Evolutionary conservation across 2,329 filamentous ascomycete genomes (phyloP).

Genomic region (Volutella citrinella): DNA sequence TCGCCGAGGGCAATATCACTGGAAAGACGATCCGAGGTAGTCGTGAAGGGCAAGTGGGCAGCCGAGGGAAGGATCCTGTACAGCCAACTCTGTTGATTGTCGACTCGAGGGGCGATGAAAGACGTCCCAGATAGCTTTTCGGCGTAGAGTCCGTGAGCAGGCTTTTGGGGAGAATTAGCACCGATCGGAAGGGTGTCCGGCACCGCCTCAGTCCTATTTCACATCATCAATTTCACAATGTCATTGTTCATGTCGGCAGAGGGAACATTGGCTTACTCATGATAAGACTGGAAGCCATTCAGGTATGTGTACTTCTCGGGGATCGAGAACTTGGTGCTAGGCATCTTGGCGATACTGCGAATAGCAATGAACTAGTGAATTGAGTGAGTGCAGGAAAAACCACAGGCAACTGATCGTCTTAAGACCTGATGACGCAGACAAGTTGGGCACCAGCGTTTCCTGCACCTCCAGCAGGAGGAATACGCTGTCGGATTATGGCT

Average conservation of each 20-base stretch:
- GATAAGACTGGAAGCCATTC: conserved; percentile 73
- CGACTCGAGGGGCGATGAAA: conserved; percentile 65
- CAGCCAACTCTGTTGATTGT: conserved; percentile 70
- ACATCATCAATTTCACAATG: background rate
- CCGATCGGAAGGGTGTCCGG: conserved; percentile 70
- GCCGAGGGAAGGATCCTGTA: conserved; percentile 66
- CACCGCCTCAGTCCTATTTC: conserved; percentile 72
- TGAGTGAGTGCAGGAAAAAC: too few species aligned
- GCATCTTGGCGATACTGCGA: conserved; percentile 15
- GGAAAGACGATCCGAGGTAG: too few species aligned
- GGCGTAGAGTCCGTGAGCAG: conserved; percentile 73
- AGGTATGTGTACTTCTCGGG: conserved; percentile 66
- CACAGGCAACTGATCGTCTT: too few species aligned
- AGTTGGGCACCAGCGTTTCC: too few species aligned
- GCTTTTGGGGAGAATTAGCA: conserved; percentile 79
- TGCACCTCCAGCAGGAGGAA: too few species aligned
- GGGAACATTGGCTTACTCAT: conserved; percentile 57
- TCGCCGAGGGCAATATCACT: too few species aligned
- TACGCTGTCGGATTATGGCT: too few species aligned
- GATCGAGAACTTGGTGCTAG: conserved; percentile 15
- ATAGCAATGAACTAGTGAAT: too few species aligned
- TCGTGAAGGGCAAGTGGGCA: conserved; percentile 56
- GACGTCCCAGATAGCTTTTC: conserved; percentile 73
- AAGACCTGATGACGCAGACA: too few species aligned
- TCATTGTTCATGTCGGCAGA: too few species aligned